These are phyloP conservation scores for Chalciporus sp. DNA, from an alignment of 1,284 basidiomycete species.

Conservation along the genomic window DNA sequence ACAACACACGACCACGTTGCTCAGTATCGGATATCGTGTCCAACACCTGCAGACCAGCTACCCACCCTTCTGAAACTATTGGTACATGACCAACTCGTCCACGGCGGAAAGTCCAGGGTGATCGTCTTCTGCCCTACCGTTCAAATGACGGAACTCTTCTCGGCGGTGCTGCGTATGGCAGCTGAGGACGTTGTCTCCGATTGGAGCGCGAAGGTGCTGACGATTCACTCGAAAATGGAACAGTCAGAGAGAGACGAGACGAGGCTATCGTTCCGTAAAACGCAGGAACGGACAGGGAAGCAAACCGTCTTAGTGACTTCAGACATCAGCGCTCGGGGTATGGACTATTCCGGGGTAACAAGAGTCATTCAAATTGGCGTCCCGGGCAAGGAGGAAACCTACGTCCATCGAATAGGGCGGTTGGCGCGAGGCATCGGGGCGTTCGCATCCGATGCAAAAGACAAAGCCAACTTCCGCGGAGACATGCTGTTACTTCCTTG, in stretches of 20 bases:
- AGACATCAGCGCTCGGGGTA: conserved; percentile 89
- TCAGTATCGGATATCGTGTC: conserved; percentile 82
- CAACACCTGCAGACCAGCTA: conserved; percentile 69
- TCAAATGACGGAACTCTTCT: conserved; percentile 80
- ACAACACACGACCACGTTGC: conserved; percentile 78
- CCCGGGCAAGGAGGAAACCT: conserved; percentile 73
- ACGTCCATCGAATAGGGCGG: conserved; percentile 91
- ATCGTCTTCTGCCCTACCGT: conserved; percentile 93
- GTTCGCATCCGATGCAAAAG: conserved; percentile 41
- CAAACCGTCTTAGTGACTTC: conserved; percentile 81
- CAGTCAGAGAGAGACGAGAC: conserved; percentile 44
- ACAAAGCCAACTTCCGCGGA: conserved; percentile 45
- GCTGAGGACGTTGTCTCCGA: conserved; percentile 49
- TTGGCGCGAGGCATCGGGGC: conserved; percentile 79
- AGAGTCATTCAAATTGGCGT: conserved; percentile 93
- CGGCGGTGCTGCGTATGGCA: conserved; percentile 63
- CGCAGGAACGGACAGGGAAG: conserved; percentile 37
- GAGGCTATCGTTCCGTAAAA: conserved; percentile 44
- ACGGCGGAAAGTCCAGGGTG: conserved; percentile 74
- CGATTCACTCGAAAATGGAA: conserved; percentile 85
- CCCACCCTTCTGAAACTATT: conserved; percentile 82
- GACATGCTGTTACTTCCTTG: conserved; percentile 88
- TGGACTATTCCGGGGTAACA: conserved; percentile 90
- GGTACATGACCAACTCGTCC: conserved; percentile 85
- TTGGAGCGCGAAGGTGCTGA: conserved; percentile 61